These are phyloP conservation scores for Xylaria sp. DNA, from an alignment of 2,329 filamentous ascomycete genomes.

Conservation along the genomic window DNA sequence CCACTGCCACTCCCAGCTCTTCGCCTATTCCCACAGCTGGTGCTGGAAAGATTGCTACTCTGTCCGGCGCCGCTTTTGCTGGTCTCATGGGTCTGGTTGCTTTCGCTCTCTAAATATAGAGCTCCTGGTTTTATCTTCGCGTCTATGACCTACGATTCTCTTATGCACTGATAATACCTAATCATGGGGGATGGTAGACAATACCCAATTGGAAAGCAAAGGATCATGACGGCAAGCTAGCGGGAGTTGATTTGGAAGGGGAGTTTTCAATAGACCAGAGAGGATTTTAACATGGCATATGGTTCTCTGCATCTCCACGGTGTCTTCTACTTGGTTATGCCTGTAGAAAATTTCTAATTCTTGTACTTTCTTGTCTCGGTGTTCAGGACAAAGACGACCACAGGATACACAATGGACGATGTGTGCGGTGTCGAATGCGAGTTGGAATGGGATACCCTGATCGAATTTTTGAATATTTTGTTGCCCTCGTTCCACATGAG, in stretches of 20 bases:
- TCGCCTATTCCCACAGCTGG: constrained; percentile 61
- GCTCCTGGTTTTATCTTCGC: constrained; percentile 38
- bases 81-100: constrained; percentile 69
- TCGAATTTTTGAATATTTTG: constrained; percentile 33
- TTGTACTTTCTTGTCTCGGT: constrained; percentile 58
- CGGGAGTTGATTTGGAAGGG: constrained; percentile 44
- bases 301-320: constrained; percentile 53
- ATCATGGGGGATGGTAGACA: constrained; percentile 47
- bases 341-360: constrained; percentile 52
- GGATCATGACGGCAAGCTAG: constrained; percentile 53
- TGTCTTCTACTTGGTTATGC: constrained; percentile 45
- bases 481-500: constrained; percentile 24
- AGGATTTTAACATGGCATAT: constrained; percentile 42
- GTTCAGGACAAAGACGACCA: constrained; percentile 49
- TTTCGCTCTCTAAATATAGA: constrained; percentile 64
- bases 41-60: constrained; percentile 65
- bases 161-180: constrained; percentile 34
- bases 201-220: constrained; percentile 47
- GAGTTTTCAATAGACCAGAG: constrained; percentile 47
- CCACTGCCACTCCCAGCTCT: constrained; percentile 42
- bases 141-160: constrained; percentile 25
- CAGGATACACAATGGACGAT: constrained; percentile 48
- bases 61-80: constrained; percentile 69
- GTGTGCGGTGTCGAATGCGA: constrained; percentile 50
- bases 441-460: constrained; percentile 37